Evolutionary conservation across 495 filamentous ascomycete genomes (phyloP).

Genomic region (Penicillium waksmanii): DNA sequence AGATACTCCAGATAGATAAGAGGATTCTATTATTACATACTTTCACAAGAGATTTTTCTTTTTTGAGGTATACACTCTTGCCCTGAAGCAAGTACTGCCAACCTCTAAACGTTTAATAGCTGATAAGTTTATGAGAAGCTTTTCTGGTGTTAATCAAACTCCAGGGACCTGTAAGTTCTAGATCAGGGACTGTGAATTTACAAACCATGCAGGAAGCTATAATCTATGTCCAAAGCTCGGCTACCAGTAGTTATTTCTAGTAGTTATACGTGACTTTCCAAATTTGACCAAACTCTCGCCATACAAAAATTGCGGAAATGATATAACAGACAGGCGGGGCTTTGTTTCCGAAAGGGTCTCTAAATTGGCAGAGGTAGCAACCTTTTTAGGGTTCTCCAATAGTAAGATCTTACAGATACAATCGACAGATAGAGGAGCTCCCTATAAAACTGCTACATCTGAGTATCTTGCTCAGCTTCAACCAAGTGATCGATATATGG

Average conservation of each 20-base stretch:
- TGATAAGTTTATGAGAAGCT: not conserved
- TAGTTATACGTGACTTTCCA: constrained; percentile 6
- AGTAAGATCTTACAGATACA: not conserved
- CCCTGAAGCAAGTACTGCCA: constrained; percentile 7
- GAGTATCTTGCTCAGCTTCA: not conserved
- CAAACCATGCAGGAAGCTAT: not conserved
- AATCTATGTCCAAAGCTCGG: not conserved
- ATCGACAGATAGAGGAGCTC: not conserved
- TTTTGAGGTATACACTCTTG: constrained; percentile 6
- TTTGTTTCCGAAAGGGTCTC: not conserved
- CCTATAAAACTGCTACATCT: not conserved
- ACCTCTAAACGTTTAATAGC: not conserved
- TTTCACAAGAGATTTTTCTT: constrained; percentile 12
- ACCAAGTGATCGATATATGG: constrained; percentile 1
- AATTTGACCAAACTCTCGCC: constrained; percentile 4
- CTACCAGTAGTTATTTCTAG: constrained; percentile 11
- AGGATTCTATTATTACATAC: constrained; percentile 8
- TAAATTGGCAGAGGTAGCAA: not conserved
- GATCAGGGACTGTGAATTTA: not conserved
- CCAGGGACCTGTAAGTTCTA: not conserved
- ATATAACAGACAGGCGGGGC: not conserved
- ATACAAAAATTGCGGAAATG: constrained; percentile 2
- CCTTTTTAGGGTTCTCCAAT: not conserved
- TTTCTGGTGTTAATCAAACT: not conserved
- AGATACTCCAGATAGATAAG: not conserved